Evolutionary conservation across 108 stramenopile species (phyloP), one percentile per base, ranked within the genome.

Genomic region (Cyclostephanos tholiformis): DNA sequence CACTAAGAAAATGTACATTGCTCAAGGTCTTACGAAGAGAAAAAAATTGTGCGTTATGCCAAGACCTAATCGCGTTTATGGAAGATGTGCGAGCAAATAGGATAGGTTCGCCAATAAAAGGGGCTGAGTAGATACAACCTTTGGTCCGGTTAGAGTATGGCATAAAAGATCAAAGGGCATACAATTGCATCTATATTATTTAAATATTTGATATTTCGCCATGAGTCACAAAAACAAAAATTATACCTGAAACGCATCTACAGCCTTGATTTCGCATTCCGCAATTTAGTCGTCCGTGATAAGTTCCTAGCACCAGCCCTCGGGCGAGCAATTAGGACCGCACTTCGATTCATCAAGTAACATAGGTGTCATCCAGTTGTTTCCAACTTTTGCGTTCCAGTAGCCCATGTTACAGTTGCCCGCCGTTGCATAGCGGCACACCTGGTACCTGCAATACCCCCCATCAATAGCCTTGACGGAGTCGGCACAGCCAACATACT

Each of bases 401-500:
- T 14, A 22, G 7, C 44, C 65, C 32, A 73, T 66, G 61, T 70
- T 62, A 67, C 75, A 76, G 39, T 76, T 76, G 39, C 75, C 75
- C 35, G 68, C 25, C 56, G 46, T 52, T 41, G 69, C 68, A 46
- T 76, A 76, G 22, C 75, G 68, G 41, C 75, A 70, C n/a, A 70
- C 68, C 22, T 70, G 63, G 26, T 62, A 44, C 25, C 63, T 66
- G 20, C 75, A 76, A 55, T 41, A 39, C 25, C 63, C 68, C 19
- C 48, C 35, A 16, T 56, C 49, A 27, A 63, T 6, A 8, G 71
- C 64, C 39, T 44, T 74, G 8, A 58, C 63, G 48, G 26, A 36
- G n/a, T 70, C 62, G 6, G 58, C 68, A 41, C 69, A 76, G 53
- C 75, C 68, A 25, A 75, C 74, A 35, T 75, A 75, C 29, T 59